phyloP scores from a whole-genome alignment of 306 rosid species.

The Fragaria nilgerrensis region DNA sequence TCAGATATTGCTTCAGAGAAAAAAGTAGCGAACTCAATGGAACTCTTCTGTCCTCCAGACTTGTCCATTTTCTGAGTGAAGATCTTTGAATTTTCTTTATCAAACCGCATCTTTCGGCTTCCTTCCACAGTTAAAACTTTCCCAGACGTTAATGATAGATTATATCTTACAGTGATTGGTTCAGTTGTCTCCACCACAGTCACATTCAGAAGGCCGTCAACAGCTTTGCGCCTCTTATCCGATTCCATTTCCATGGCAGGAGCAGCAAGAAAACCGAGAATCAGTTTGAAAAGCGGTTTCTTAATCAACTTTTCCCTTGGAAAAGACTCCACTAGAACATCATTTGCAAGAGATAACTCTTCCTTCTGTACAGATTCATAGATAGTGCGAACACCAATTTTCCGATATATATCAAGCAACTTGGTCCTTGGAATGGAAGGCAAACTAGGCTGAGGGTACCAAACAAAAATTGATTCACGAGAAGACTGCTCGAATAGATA shows the following conservation, averaged over 20 bases:
- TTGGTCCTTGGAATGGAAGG: conserved; percentile 30
- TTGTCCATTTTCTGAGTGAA: conserved; percentile 39
- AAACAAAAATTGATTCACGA: conserved; percentile 51
- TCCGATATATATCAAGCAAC: conserved; percentile 44
- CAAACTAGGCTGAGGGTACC: conserved; percentile 55
- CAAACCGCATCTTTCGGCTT: conserved; percentile 47
- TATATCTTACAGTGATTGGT: conserved; percentile 46
- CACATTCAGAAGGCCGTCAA: conserved; percentile 41
- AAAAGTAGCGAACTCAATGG: conserved; percentile 50
- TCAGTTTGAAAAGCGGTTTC: conserved; percentile 49
- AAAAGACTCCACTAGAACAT: conserved; percentile 17
- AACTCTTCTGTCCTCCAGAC: conserved; percentile 19
- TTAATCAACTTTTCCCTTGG: conserved; percentile 27
- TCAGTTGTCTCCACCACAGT: conserved; percentile 37
- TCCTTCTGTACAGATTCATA: conserved; percentile 50
- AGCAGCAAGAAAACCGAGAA: conserved; percentile 63
- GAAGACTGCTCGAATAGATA: conserved; percentile 43
- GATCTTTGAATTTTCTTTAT: conserved; percentile 34
- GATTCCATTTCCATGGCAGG: conserved; percentile 52
- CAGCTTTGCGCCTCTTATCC: conserved; percentile 48
- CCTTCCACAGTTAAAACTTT: conserved; percentile 24
- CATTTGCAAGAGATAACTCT: conserved; percentile 28
- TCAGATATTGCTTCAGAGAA: conserved; percentile 60
- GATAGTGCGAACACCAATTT: conserved; percentile 53
- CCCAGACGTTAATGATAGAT: conserved; percentile 38